Conservation (phyloP, 2,329 filamentous ascomycete species). For the Neopestalotiopsis sp. region DNA sequence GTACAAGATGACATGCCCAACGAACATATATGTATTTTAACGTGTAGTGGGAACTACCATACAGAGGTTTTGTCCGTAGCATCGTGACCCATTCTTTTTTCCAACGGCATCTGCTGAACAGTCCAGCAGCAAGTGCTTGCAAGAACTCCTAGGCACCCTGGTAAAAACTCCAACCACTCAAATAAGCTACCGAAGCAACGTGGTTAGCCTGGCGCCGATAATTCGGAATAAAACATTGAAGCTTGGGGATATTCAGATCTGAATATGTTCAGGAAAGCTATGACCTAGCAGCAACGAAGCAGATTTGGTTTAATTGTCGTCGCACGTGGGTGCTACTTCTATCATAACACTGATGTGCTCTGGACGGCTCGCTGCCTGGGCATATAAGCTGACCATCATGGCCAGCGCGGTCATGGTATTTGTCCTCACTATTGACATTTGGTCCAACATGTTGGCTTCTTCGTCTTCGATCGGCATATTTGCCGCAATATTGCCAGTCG, state of each 20-base stretch:
- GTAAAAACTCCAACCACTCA: slow-evolving; percentile 6
- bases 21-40: too few species aligned
- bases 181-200: not conserved
- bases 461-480: not conserved
- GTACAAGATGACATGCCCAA: too few species aligned
- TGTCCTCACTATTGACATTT: not conserved
- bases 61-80: too few species aligned
- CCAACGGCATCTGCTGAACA: too few species aligned
- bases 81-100: too few species aligned
- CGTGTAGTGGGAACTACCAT: too few species aligned
- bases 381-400: slow-evolving; percentile 5
- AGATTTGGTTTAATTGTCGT: not conserved
- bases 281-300: not conserved
- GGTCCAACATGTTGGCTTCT: slow-evolving; percentile 1
- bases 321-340: not conserved
- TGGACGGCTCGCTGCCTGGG: not conserved
- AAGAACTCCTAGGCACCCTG: not conserved
- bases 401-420: not conserved
- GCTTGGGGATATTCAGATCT: not conserved
- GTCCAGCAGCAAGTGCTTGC: not conserved
- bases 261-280: not conserved
- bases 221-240: not conserved
- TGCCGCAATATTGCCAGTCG: not conserved
- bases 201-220: not conserved
- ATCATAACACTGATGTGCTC: not conserved